Base-by-base conservation (phyloP, 139 green algal species). In the Chara braunii region DNA sequence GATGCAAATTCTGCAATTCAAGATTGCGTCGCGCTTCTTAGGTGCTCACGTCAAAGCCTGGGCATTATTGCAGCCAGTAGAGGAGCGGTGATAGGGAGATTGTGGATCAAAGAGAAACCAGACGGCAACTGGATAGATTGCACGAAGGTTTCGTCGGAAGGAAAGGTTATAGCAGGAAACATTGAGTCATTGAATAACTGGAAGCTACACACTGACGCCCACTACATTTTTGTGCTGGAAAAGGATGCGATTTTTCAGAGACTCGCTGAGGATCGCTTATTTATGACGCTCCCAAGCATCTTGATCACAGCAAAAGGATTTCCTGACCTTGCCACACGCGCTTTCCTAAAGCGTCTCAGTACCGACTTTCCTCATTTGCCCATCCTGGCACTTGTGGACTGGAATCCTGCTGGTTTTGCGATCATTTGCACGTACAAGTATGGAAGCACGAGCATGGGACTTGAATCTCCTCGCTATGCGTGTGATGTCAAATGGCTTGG, bases 241-340 rank as follows among this genome's bases (percentile, higher is more conserved):
- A 93, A 92, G 56, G 87, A 94, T 32, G 80, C 88, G 0, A 60
- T 94, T 0, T 94, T 94, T 37, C 83, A 88, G 61, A 72, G 79
- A 0, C 74, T 93, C 43, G 35, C 67, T n/a, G 66, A 85, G 68
- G 77, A 80, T 29, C 14, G 29, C 8, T 74, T 78, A 24, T 65
- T 34, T 37, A 18, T 70, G 2, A 30, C 60, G 9, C n/a, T 73
- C 31, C 65, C 65, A 1, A 52, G 58, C 34, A 74, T 94, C n/a
- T 51, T 94, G 3, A 64, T 91, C 1, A 95, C 89, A 0, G 88
- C 72, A 23, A 89, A 85, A 55, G 88, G 88, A 31, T 77, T 89
- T 56, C 88, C 88, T 1, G 88, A 95, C 69, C 32, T 94, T 18
- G 87, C 86, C 2, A 90, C 85, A 22, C 50, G 51, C 29, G 55